Conservation (phyloP, 2,329 filamentous ascomycete species). For the Reticulascus tulasneorum region DNA sequence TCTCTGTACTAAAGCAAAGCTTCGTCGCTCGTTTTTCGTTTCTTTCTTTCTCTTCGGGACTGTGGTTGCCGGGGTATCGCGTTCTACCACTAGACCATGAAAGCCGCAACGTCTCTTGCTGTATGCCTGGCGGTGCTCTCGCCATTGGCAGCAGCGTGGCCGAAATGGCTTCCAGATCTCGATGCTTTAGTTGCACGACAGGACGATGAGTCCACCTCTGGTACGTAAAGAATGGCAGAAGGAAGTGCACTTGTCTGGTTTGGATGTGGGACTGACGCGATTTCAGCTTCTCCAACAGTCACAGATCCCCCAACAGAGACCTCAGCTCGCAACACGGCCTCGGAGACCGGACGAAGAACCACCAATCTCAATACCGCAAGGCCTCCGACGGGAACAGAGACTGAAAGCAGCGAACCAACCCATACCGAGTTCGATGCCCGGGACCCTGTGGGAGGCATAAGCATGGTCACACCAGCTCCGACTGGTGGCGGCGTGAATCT, state of each 20-base stretch:
- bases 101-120: slow-evolving; percentile 17
- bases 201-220: slow-evolving; percentile 26
- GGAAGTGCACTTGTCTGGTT: no score
- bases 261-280: neutral
- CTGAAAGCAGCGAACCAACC: slow-evolving; percentile 20
- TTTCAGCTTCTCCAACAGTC: slow-evolving; percentile 2
- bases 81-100: slow-evolving; percentile 6
- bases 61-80: no score
- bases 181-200: slow-evolving; percentile 50
- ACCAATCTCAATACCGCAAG: slow-evolving; percentile 38
- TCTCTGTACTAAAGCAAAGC: no score
- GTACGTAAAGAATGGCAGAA: slow-evolving; percentile 15
- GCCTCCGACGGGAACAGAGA: slow-evolving; percentile 17
- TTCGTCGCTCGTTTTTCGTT: no score
- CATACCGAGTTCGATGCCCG: slow-evolving; percentile 40
- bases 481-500: slow-evolving; percentile 41
- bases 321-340: slow-evolving; percentile 7
- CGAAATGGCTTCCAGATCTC: slow-evolving; percentile 49
- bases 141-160: slow-evolving; percentile 52
- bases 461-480: slow-evolving; percentile 48
- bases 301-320: slow-evolving; percentile 5
- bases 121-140: slow-evolving; percentile 14
- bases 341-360: slow-evolving; percentile 20
- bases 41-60: no score
- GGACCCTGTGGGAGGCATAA: slow-evolving; percentile 46